Percentiles rank a stretch among this genome's conserved stretches.
These are phyloP conservation scores for Calonectria naviculata DNA, from an alignment of 2,329 filamentous ascomycete genomes.

Conservation along the genomic window DNA sequence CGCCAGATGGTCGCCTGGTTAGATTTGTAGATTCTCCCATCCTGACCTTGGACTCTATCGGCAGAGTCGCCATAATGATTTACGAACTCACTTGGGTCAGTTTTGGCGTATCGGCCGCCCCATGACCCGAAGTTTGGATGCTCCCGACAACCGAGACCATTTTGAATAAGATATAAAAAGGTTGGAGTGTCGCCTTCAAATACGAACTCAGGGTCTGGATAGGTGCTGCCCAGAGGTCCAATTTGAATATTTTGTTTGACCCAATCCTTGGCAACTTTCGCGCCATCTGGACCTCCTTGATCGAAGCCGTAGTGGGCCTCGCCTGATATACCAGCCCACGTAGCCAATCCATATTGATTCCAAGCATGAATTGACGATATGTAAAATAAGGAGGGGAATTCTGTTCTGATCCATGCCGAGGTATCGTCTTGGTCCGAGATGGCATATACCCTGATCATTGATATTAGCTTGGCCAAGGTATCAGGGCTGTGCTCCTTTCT, in stretches of 20 bases:
- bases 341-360: conserved; percentile 62
- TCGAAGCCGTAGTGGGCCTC: conserved; percentile 6
- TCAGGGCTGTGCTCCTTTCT: conserved; percentile 34
- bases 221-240: conserved; percentile 51
- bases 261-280: conserved; percentile 61
- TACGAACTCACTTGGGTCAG: conserved; percentile 36
- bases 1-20: conserved; percentile 53
- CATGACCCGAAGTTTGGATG: conserved; percentile 58
- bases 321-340: conserved; percentile 66
- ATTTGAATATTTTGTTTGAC: conserved; percentile 63
- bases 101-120: conserved; percentile 56
- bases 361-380: conserved; percentile 65
- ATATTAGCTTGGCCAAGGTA: conserved; percentile 43
- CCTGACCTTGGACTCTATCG: conserved; percentile 40
- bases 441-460: conserved; percentile 60
- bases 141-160: conserved; percentile 52
- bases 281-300: conserved; percentile 51
- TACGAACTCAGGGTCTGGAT: conserved; percentile 60
- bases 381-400: conserved; percentile 65
- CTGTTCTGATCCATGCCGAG: conserved; percentile 63
- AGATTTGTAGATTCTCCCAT: conserved; percentile 37
- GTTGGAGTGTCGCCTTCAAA: conserved; percentile 63
- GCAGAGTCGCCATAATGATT: conserved; percentile 42
- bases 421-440: conserved; percentile 70
- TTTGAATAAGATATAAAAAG: conserved; percentile 52